Base-by-base conservation (phyloP, 352 stramenopile species). In the Lagenidium sp. region DNA sequence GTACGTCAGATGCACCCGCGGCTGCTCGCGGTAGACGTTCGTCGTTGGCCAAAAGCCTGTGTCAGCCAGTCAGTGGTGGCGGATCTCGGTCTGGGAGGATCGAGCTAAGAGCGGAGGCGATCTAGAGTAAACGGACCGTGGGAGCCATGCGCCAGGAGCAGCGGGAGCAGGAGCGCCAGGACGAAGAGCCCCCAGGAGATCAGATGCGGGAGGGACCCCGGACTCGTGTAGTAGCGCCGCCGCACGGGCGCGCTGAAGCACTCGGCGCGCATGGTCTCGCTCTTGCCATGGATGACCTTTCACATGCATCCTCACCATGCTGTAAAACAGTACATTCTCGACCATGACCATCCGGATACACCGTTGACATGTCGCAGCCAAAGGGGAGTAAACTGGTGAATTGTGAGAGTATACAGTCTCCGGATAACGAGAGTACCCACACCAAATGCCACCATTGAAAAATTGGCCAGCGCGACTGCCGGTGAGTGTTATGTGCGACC, bases 1-100 rank as follows among this genome's bases (percentile, higher is more conserved):
- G 30, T 87, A 81, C 51, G 67, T 77, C 36, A 77, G 52, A 10
- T 51, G 50, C 15, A 85, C 65, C 2, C 41, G 31, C 2, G 77
- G 75, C 49, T 90, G 73, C 46, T 93, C 81, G 16, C 45, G 42
- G 37, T 87, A 89, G 12, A 59, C 69, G 41, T 63, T 74, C 18
- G 59, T 67, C 29, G 48, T 77, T 4, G 74, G 46, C 62, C 75
- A 82, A 51, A 92, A 92, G 30, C 67, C 70, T 81, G 25, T 23
- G 13, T 6, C 16, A 51, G 32, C 16, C 62, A 18, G 29, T 50
- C 41, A 42, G 58, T 41, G 29, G 11, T 12, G 24, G 30, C n/a
- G 20, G 46, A 43, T 47, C n/a, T 22, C 19, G 11, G 20, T 11
- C 24, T 22, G 0, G 25, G 3, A 28, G 15, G 6, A 12, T 21